phyloP scores from a whole-genome alignment of 441 rosid genomes.

The Arabidopsis lyrata region DNA sequence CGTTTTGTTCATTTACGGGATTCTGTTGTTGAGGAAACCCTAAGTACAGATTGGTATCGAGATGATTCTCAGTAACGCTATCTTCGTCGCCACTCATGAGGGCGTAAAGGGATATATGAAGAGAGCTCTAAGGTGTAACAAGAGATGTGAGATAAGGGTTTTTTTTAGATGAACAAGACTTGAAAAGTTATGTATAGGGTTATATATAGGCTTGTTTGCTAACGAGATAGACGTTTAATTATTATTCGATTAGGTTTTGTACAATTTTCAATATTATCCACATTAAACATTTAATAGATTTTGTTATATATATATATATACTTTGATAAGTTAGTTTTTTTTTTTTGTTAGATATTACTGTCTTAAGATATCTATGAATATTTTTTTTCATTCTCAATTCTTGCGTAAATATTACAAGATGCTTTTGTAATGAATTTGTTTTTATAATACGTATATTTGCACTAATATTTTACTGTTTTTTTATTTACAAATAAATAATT shows the following conservation, averaged over 20 bases:
- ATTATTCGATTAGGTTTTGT: background rate
- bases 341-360: background rate
- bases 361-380: background rate
- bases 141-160: background rate
- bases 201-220: too few species aligned
- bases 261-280: conserved; percentile 1
- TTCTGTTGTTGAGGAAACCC: conserved; percentile 17
- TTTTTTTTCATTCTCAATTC: too few species aligned
- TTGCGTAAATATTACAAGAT: too few species aligned
- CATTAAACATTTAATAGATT: background rate
- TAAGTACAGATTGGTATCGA: conserved; percentile 26
- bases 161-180: background rate
- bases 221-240: background rate
- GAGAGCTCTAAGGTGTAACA: background rate
- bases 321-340: too few species aligned
- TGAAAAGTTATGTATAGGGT: too few species aligned
- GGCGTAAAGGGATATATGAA: background rate
- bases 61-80: background rate
- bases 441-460: too few species aligned
- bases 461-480: too few species aligned
- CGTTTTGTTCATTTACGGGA: background rate
- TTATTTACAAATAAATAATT: too few species aligned
- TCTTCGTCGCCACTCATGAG: conserved; percentile 15
- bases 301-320: too few species aligned
- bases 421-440: too few species aligned